Evolutionary conservation across 805 yeast species (phyloP).

Genomic region (Ogataea siamensis): DNA sequence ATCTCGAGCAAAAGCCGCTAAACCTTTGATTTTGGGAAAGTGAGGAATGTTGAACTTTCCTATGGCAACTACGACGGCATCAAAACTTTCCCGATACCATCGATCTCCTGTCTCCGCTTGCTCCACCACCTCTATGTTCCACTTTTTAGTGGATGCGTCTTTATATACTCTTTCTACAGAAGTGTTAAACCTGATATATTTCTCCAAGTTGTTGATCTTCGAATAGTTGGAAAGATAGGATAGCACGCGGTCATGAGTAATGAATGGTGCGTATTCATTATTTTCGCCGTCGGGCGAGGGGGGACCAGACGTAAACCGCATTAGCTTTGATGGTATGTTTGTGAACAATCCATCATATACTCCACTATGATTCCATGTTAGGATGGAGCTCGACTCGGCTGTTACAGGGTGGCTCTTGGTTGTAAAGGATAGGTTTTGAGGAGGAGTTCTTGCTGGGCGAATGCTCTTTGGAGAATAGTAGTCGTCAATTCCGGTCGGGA

Average conservation of each 20-base stretch:
- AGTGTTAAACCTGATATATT: constrained; percentile 36
- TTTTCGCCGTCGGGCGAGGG: neutral
- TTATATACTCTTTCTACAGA: constrained; percentile 34
- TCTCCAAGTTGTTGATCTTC: constrained; percentile 27
- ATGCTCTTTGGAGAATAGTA: neutral
- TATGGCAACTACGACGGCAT: constrained; percentile 40
- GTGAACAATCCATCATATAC: neutral
- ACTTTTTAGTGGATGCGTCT: constrained; percentile 8
- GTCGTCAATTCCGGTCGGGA: neutral
- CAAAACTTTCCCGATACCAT: constrained; percentile 43
- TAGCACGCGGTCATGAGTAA: constrained; percentile 22
- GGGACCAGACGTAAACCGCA: neutral
- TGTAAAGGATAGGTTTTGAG: neutral
- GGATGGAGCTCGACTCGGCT: neutral
- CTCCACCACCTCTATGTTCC: constrained; percentile 6
- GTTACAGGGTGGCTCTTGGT: neutral
- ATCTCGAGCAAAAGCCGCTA: constrained; percentile 31
- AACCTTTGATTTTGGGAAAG: constrained; percentile 36
- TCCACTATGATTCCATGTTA: neutral
- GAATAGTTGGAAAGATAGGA: constrained; percentile 24
- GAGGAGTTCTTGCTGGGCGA: neutral
- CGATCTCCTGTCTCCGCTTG: constrained; percentile 20
- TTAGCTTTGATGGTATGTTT: neutral
- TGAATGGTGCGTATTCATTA: constrained; percentile 13
- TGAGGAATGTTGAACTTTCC: constrained; percentile 43